phyloP scores from a whole-genome alignment of 495 filamentous ascomycete genomes.

The Trichoderma reesei region DNA sequence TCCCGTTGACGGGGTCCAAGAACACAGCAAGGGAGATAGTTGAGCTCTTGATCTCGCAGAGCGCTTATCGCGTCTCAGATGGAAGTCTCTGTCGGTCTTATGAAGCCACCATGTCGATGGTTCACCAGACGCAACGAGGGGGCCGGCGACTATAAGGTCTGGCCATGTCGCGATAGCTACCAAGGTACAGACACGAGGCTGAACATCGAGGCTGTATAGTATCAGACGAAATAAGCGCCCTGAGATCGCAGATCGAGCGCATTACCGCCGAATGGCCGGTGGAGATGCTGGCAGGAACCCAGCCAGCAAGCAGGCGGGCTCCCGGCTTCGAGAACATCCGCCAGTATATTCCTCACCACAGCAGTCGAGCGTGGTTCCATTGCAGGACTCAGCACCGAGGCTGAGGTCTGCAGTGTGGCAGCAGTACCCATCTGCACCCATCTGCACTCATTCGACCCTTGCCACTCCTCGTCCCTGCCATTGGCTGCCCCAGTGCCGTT shows the following conservation, averaged over 20 bases:
- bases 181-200: neutral
- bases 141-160: neutral
- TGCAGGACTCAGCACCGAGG: neutral
- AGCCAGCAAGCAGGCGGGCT: neutral
- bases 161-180: neutral
- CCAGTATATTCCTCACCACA: neutral
- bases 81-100: too few relatives aligned
- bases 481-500: neutral
- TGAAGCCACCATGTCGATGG: neutral
- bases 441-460: neutral
- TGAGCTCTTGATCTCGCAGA: too few relatives aligned
- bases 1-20: neutral
- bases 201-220: neutral
- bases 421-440: neutral
- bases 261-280: neutral
- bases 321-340: neutral
- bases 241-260: neutral
- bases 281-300: neutral
- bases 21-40: neutral
- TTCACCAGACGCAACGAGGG: constrained; percentile 2
- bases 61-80: too few relatives aligned
- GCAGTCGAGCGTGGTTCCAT: neutral
- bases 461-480: neutral
- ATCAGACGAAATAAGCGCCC: constrained; percentile 5
- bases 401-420: constrained; percentile 4